Conservation (phyloP, 192 early-diverging fungal species). For the Coemansia sp. region DNA sequence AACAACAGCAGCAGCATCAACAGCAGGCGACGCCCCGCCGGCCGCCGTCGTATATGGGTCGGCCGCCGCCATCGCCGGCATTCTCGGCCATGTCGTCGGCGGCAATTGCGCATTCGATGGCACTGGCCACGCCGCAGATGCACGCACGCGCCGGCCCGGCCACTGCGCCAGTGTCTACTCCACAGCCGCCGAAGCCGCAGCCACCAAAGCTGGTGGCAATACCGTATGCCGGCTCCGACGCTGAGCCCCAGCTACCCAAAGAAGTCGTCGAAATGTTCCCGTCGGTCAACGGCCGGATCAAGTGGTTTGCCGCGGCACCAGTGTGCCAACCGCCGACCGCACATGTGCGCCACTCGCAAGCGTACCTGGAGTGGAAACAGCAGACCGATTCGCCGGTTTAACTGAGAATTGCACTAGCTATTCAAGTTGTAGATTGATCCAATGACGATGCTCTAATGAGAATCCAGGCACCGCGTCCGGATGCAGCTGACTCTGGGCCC, state of each 20-base stretch:
- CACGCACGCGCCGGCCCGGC: neutral
- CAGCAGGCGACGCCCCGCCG: constrained; percentile 4
- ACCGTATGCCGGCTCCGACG: constrained; percentile 13
- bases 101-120: neutral
- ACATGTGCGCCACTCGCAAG: constrained; percentile 17
- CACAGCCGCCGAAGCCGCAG: constrained; percentile 4
- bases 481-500: too few species aligned
- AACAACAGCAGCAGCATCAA: constrained; percentile 10
- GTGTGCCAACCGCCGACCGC: neutral
- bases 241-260: constrained; percentile 25
- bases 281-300: constrained; percentile 22
- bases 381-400: too few species aligned
- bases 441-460: too few species aligned
- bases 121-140: neutral
- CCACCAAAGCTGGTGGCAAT: constrained; percentile 2
- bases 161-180: neutral
- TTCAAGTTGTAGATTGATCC: too few species aligned
- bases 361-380: constrained; percentile 30
- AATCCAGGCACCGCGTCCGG: too few species aligned
- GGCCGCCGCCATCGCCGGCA: constrained; percentile 11
- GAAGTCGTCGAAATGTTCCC: constrained; percentile 36
- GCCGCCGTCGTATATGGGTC: neutral
- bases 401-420: too few species aligned
- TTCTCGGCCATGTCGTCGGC: neutral
- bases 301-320: constrained; percentile 42